Percentiles rank a stretch among this genome's conserved stretches.
Conservation (phyloP, 1,284 basidiomycete species). For the Trichosporon faecale region DNA sequence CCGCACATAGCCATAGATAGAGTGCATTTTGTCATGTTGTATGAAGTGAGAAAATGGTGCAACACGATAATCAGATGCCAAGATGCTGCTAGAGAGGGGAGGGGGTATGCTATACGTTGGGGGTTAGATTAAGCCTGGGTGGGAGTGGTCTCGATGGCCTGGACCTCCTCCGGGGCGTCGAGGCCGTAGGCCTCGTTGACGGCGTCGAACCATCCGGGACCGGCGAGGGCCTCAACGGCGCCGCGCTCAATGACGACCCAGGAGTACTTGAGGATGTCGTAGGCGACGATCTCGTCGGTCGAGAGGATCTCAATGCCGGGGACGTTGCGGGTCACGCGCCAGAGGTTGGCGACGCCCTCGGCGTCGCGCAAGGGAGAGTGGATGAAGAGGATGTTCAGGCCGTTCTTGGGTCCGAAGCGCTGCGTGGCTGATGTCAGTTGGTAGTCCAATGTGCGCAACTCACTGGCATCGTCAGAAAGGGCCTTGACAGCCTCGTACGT, state of each 20-base stretch:
- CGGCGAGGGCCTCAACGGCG: constrained; percentile 52
- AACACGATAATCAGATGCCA: constrained; percentile 4
- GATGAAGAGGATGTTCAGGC: constrained; percentile 48
- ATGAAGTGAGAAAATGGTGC: constrained; percentile 9
- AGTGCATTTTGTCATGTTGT: constrained; percentile 11
- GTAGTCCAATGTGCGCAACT: neutral
- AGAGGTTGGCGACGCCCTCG: constrained; percentile 27
- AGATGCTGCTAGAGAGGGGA: neutral
- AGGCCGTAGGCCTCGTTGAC: constrained; percentile 54
- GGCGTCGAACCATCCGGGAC: constrained; percentile 45
- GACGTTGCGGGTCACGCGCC: constrained; percentile 50
- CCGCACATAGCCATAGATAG: neutral
- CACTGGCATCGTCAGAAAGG: constrained; percentile 28
- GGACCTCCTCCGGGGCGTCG: constrained; percentile 21
- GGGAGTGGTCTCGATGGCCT: neutral
- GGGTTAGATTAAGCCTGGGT: neutral
- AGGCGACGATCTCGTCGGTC: constrained; percentile 67
- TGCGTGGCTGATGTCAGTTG: constrained; percentile 15
- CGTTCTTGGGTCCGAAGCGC: constrained; percentile 39
- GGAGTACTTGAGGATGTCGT: constrained; percentile 70
- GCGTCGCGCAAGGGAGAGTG: constrained; percentile 35
- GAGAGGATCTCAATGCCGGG: constrained; percentile 62
- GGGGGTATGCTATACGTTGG: neutral
- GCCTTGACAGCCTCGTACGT: constrained; percentile 40
- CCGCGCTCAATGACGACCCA: constrained; percentile 47